Evolutionary conservation across 2,329 filamentous ascomycete genomes (phyloP).

Genomic region (Sarocladiaceae sp.): DNA sequence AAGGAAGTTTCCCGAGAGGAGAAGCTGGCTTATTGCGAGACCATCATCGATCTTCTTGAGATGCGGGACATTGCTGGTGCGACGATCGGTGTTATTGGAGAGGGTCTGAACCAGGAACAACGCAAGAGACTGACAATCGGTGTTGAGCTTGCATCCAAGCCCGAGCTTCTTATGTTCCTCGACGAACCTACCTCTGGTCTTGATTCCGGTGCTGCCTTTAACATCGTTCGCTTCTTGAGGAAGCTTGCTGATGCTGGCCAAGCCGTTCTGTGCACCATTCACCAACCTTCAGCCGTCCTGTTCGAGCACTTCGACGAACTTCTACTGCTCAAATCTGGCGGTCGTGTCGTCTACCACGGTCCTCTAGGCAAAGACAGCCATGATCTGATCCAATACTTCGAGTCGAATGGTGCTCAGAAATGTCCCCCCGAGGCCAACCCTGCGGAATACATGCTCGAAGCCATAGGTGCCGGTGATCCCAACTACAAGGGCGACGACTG

Average conservation of each 20-base stretch:
- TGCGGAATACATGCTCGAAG: constrained; percentile 53
- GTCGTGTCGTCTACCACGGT: constrained; percentile 50
- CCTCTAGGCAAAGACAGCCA: constrained; percentile 46
- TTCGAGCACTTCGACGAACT: constrained; percentile 56
- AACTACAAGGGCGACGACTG: constrained; percentile 59
- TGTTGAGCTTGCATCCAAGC: constrained; percentile 53
- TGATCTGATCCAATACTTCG: constrained; percentile 48
- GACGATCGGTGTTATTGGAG: constrained; percentile 54
- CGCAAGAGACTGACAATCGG: constrained; percentile 53
- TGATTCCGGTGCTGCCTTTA: constrained; percentile 54
- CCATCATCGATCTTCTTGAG: constrained; percentile 64
- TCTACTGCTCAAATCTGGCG: constrained; percentile 48
- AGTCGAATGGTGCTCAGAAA: constrained; percentile 40
- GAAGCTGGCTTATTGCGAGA: constrained; percentile 65
- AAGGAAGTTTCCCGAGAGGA: constrained; percentile 52
- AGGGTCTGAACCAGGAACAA: constrained; percentile 58
- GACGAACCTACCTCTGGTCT: constrained; percentile 59
- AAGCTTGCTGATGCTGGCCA: constrained; percentile 58
- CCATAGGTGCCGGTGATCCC: constrained; percentile 58
- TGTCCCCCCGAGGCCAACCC: constrained; percentile 47
- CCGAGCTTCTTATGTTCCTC: constrained; percentile 59
- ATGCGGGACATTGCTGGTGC: constrained; percentile 65
- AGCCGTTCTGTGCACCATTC: constrained; percentile 57
- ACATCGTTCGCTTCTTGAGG: constrained; percentile 57
- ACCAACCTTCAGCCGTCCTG: constrained; percentile 52